phyloP scores from a whole-genome alignment of 176 grass and related monocot genomes.

The Oryza australiensis region DNA sequence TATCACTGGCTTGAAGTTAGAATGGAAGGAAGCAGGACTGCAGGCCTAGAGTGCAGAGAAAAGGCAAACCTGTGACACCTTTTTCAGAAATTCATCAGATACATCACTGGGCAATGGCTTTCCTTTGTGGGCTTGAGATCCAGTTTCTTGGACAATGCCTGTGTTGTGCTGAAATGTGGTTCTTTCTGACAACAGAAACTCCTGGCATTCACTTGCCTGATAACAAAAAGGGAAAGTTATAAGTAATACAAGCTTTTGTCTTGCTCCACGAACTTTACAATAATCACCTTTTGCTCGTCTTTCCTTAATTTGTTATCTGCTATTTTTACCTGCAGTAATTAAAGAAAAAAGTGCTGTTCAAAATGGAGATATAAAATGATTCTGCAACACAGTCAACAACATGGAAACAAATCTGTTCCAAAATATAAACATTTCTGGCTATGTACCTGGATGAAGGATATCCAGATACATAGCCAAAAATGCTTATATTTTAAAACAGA shows the following conservation, averaged over 20 bases:
- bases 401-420: not conserved
- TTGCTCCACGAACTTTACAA: conserved; percentile 21
- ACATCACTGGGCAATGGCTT: conserved; percentile 31
- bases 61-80: conserved; percentile 49
- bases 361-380: not conserved
- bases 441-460: too few relatives aligned
- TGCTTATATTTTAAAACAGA: too few relatives aligned
- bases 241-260: conserved; percentile 13
- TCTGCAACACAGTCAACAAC: not conserved
- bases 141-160: conserved; percentile 17
- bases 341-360: not conserved
- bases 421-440: too few relatives aligned
- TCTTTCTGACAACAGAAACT: conserved; percentile 42
- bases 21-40: not conserved
- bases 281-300: conserved; percentile 60
- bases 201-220: conserved; percentile 61
- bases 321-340: conserved; percentile 65
- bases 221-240: conserved; percentile 13
- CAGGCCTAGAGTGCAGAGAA: conserved; percentile 20
- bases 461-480: too few relatives aligned
- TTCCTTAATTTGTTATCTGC: conserved; percentile 84
- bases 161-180: conserved; percentile 28
- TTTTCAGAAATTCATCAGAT: conserved; percentile 36
- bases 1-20: not conserved
- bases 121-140: conserved; percentile 32